Evolutionary conservation across 1,139 yeast species (phyloP), one percentile per base, ranked within the genome.

Genomic region (Candida mesenterica): DNA sequence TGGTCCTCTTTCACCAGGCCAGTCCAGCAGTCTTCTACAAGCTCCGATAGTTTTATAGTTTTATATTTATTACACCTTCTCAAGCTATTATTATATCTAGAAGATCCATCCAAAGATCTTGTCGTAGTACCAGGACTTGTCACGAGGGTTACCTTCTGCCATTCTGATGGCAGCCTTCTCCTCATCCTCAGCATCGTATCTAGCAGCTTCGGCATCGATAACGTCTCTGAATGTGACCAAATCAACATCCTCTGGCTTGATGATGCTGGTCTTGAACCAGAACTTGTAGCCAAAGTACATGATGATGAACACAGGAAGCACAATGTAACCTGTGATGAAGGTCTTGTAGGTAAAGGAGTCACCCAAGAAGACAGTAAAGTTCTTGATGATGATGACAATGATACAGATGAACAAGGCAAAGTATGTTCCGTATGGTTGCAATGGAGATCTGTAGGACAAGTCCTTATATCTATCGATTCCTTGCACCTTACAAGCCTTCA

Each of bases 251-350:
- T 60, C 61, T 15, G 86, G 72, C 32, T 53, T 60, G 42, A 78
- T 68, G 37, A 69, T 51, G 50, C 67, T 72, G 25, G 87, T 72
- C 57, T 72, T 79, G 59, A 62, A 59, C 44, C 63, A 49, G 30
- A 80, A 8, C 60, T 82, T 83, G 68, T 79, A 82, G 6, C 83
- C 87, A 41, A 73, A 51, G 46, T 64, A 72, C 47, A 75, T 65
- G 33, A 76, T 57, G 28, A 80, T 34, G 49, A 74, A 84, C 18
- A 82, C 77, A 22, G 92, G 92, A 38, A 84, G 68, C 33, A 86
- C 86, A 53, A 84, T 81, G 64, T 84, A 84, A 32, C 90, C 89
- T 27, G 92, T 82, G 51, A 84, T 80, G 52, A 84, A 83, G 23
- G 67, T 63, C 62, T 72, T 78, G 62, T 74, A 79, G 53, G 70